Conservation (phyloP, 768 basidiomycete genomes). For the Auricularia heimuer region DNA sequence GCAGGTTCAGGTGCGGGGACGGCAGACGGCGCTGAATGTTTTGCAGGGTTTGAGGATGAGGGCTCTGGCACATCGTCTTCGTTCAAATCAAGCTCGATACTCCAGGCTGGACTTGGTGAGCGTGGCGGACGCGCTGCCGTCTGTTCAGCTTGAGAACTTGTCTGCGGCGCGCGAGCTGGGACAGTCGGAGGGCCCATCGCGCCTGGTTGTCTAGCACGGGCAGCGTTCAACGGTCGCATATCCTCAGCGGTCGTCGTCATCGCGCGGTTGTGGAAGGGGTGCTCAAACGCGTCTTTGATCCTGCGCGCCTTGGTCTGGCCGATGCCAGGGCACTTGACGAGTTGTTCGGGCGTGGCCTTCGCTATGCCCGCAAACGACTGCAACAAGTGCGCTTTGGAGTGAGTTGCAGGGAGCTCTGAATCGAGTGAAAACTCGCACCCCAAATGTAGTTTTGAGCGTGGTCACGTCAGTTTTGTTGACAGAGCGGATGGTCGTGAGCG, state of each 20-base stretch:
- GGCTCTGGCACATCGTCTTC: not conserved
- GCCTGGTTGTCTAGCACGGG: not conserved
- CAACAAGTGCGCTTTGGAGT: too few species aligned
- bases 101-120: slow-evolving; percentile 22
- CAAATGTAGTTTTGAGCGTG: slow-evolving; percentile 84
- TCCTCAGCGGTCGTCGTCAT: slow-evolving; percentile 17
- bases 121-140: slow-evolving; percentile 13
- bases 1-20: not conserved
- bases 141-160: not conserved
- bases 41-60: not conserved
- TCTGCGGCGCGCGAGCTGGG: not conserved
- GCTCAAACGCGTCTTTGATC: slow-evolving; percentile 82
- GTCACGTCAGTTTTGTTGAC: slow-evolving; percentile 98
- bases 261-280: slow-evolving; percentile 63
- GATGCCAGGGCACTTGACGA: slow-evolving; percentile 83
- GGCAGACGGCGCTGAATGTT: not conserved
- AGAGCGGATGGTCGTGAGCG: slow-evolving; percentile 81
- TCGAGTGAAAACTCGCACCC: slow-evolving; percentile 43
- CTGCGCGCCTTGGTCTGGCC: slow-evolving; percentile 91
- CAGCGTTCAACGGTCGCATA: slow-evolving; percentile 9
- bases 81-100: slow-evolving; percentile 41
- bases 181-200: not conserved
- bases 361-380: slow-evolving; percentile 85
- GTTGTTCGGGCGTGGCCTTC: slow-evolving; percentile 56
- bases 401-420: not conserved